Evolutionary conservation across 2,329 filamentous ascomycete species (phyloP), one percentile per base, ranked within the genome.

Genomic region (Fusarium coffeatum): DNA sequence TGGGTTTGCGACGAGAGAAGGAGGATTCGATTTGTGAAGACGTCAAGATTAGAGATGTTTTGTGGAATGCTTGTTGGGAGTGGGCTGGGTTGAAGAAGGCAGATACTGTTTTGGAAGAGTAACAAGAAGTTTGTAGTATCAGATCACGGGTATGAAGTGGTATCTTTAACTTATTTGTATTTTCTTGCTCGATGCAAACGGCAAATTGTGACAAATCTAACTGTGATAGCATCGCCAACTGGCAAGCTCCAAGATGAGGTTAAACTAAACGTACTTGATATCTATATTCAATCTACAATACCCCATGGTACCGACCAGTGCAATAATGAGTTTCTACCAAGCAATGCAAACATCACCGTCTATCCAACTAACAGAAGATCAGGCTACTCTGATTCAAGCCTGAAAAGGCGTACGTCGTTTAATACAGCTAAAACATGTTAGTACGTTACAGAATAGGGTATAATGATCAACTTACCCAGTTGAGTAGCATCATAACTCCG

Each of bases 401-500:
- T 11, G 7, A 12, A 3, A 49, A 22, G 5, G 42, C 12, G 20
- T 9, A 4, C 6, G 10, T 3, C 5, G 9, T 8, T 64, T 51
- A 74, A 11, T 68, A 74, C 47, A 74, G 23, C 72, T 74, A 16
- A 8, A 3, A 12, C 2, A 8, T 16, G 60, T 74, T 64, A 74
- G 72, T n/a, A 4, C 18, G 4, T 1, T 2, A 1, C 7, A 0
- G 3, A 8, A 2, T 2, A 15, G 12, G 3, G 7, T 4, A 4
- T 2, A 4, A 2, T 37, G 6, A 16, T 42, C 4, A 47, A 63
- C 71, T 63, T 54, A 74, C 72, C 68, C 61, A 72, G 61, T 75
- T 75, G 4, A 75, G 68, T n/a, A 75, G 34, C 71, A 68, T 70
- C 72, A 75, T 74, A 8, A 66, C 37, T 42, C 57, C 65, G 30